phyloP scores from a whole-genome alignment of 306 rosid species.

The Myrica gale region DNA sequence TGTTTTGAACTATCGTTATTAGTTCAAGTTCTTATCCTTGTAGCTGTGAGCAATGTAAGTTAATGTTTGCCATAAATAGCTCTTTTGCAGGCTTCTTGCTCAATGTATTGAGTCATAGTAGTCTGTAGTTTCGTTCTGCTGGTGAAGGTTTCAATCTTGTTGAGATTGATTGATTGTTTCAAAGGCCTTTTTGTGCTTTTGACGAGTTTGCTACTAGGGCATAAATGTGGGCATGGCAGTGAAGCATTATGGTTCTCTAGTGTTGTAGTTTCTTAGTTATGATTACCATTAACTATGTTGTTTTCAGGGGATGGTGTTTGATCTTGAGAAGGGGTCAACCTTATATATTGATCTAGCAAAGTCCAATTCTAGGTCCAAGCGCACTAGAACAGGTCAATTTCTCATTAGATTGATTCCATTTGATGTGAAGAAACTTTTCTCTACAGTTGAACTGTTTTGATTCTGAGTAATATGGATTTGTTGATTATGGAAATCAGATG shows the following conservation, averaged over 20 bases:
- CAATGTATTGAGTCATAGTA: not conserved
- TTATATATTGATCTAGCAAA: slow-evolving; percentile 87
- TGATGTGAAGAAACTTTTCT: not conserved
- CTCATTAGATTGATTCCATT: slow-evolving; percentile 13
- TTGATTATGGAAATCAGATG: slow-evolving; percentile 51
- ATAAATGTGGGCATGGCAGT: not conserved
- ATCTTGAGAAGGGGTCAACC: slow-evolving; percentile 86
- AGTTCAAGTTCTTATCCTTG: too few relatives aligned
- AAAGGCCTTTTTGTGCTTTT: not conserved
- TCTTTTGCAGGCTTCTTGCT: not conserved
- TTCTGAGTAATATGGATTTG: slow-evolving; percentile 22
- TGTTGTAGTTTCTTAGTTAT: not conserved
- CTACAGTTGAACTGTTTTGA: slow-evolving; percentile 7
- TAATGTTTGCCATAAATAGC: not conserved
- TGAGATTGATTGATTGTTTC: not conserved
- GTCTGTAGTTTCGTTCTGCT: not conserved
- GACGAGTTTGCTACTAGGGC: not conserved
- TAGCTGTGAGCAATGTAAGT: not conserved
- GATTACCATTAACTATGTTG: not conserved
- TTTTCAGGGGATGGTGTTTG: slow-evolving; percentile 91
- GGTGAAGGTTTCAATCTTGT: not conserved
- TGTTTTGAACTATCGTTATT: too few relatives aligned
- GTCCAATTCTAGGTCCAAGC: slow-evolving; percentile 90
- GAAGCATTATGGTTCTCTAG: not conserved
- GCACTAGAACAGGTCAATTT: slow-evolving; percentile 56